phyloP scores from a whole-genome alignment of 2,329 filamentous ascomycete species.

The Fonsecaea monophora region DNA sequence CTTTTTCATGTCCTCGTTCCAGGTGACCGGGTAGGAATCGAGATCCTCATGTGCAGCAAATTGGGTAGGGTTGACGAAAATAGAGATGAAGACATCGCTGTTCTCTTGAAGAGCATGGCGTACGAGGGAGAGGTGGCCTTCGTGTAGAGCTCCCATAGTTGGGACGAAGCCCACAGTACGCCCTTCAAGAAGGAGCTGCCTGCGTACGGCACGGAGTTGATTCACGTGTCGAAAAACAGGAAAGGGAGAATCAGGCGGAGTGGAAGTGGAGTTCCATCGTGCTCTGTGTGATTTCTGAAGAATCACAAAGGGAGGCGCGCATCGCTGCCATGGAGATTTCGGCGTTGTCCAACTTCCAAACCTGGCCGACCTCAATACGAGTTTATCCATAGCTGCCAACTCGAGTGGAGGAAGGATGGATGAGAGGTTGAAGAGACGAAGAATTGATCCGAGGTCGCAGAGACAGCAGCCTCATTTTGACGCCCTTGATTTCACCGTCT shows the following conservation, averaged over 20 bases:
- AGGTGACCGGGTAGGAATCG: constrained; percentile 86
- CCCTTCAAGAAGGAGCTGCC: constrained; percentile 68
- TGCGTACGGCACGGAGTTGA: constrained; percentile 72
- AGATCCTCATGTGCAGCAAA: constrained; percentile 91
- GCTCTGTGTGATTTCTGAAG: neutral
- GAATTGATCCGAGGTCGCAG: neutral
- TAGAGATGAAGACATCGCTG: constrained; percentile 84
- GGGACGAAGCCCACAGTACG: constrained; percentile 86
- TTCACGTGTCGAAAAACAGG: constrained; percentile 78
- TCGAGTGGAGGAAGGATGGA: neutral
- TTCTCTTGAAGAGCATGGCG: constrained; percentile 83
- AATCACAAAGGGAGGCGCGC: neutral
- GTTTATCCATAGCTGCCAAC: constrained; percentile 20
- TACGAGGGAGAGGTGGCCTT: constrained; percentile 85
- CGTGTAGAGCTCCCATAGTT: constrained; percentile 97
- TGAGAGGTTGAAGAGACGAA: neutral
- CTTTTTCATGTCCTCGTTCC: constrained; percentile 75
- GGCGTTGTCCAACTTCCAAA: neutral
- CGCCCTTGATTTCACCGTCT: constrained; percentile 13
- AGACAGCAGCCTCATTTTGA: constrained; percentile 33
- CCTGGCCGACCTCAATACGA: constrained; percentile 13
- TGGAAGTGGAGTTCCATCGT: constrained; percentile 15
- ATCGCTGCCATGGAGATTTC: constrained; percentile 15
- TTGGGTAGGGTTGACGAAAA: constrained; percentile 97
- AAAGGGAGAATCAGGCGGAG: constrained; percentile 53